Percentiles rank a stretch among this genome's conserved stretches.
phyloP scores from a whole-genome alignment of 1,284 basidiomycete genomes.

The Apiotrichum sp. region DNA sequence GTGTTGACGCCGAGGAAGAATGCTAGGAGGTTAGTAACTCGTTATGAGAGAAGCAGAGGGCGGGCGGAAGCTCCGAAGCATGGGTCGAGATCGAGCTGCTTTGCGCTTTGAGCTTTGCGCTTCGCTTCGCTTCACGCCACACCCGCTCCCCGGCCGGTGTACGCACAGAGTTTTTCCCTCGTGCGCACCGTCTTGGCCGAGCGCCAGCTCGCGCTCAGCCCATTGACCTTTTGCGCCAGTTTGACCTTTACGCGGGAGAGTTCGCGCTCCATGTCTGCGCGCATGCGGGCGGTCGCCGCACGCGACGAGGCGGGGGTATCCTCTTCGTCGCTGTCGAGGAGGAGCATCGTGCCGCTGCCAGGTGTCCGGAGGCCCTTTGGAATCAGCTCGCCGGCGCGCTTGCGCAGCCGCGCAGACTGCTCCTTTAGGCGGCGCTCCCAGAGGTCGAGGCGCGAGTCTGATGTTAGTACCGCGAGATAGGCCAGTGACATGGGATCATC shows the following conservation, averaged over 20 bases:
- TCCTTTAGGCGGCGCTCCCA: conserved; percentile 79
- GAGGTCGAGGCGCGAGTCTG: conserved; percentile 80
- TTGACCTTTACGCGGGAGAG: conserved; percentile 69
- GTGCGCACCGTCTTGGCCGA: conserved; percentile 85
- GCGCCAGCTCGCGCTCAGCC: conserved; percentile 68
- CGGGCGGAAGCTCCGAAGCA: no score
- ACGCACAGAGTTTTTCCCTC: conserved; percentile 63
- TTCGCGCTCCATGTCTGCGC: conserved; percentile 70
- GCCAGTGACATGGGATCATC: no score
- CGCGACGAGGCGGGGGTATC: conserved; percentile 6
- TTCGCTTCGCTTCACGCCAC: neutral
- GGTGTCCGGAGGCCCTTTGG: conserved; percentile 52
- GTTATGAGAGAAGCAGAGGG: no score
- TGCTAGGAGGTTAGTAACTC: conserved; percentile 49
- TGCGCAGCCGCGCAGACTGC: conserved; percentile 72
- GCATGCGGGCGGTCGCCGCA: conserved; percentile 27
- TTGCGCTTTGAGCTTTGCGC: no score
- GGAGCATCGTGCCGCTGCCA: conserved; percentile 42
- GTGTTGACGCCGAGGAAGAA: conserved; percentile 90
- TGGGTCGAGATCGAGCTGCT: no score
- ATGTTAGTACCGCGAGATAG: neutral
- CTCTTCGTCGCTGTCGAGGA: conserved; percentile 24
- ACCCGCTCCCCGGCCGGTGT: neutral
- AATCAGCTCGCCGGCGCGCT: conserved; percentile 63
- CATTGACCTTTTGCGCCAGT: conserved; percentile 57